phyloP scores from a whole-genome alignment of 352 stramenopile genomes.

The Phytophthora pinifolia region DNA sequence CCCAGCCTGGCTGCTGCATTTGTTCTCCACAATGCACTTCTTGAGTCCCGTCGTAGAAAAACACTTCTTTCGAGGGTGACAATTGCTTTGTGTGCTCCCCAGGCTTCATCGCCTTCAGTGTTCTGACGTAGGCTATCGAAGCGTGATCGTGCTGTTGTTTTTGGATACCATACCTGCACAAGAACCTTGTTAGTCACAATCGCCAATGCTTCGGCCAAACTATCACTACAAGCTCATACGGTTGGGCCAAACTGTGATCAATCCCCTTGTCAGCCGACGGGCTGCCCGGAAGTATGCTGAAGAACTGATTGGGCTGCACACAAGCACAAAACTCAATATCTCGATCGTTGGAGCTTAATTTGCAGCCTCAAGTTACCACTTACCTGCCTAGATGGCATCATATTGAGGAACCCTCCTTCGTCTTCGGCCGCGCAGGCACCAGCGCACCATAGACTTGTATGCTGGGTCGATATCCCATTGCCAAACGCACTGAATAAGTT shows the following conservation, averaged over 20 bases:
- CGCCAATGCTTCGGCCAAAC: not conserved
- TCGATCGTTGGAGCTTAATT: not conserved
- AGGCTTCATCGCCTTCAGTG: slow-evolving; percentile 7
- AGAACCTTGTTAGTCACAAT: slow-evolving; percentile 11
- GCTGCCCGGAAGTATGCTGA: slow-evolving; percentile 19
- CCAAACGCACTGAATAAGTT: slow-evolving; percentile 29
- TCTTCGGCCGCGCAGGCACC: slow-evolving; percentile 2
- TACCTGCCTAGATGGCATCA: slow-evolving; percentile 28
- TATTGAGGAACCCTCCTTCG: slow-evolving; percentile 11
- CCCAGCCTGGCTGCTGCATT: slow-evolving; percentile 19
- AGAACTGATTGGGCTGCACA: slow-evolving; percentile 28
- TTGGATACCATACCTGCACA: slow-evolving; percentile 4
- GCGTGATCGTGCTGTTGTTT: slow-evolving; percentile 5
- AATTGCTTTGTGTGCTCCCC: slow-evolving; percentile 2
- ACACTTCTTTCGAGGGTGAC: slow-evolving; percentile 22
- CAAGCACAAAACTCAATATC: not conserved
- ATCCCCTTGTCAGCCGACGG: not conserved
- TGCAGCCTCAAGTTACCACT: not conserved
- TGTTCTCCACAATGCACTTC: slow-evolving; percentile 16
- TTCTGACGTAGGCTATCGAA: not conserved
- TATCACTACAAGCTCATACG: slow-evolving; percentile 9
- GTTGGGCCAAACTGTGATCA: slow-evolving; percentile 4
- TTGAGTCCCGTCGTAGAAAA: slow-evolving; percentile 38
- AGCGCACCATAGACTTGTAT: slow-evolving; percentile 34
- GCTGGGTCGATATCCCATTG: slow-evolving; percentile 29